Evolutionary conservation across 176 grass and related monocot species (phyloP).

Genomic region (Oryza glumipatula): DNA sequence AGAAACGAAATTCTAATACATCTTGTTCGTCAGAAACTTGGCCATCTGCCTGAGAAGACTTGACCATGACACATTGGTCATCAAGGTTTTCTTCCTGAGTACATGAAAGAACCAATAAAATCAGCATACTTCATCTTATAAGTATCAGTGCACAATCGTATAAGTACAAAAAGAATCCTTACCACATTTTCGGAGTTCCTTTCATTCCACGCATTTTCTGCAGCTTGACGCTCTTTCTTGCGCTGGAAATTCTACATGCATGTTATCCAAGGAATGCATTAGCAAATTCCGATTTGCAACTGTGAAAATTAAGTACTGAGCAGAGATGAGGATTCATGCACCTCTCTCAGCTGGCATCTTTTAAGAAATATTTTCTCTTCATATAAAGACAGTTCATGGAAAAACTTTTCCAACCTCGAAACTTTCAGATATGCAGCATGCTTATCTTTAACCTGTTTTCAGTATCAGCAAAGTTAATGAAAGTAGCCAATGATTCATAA

Average conservation of each 20-base stretch:
- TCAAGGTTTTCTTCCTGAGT: conserved; percentile 29
- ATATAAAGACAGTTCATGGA: conserved; percentile 45
- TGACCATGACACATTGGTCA: background rate
- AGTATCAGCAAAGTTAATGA: background rate
- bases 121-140: background rate
- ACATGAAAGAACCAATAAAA: background rate
- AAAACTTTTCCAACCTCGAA: conserved; percentile 50
- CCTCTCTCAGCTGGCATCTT: conserved; percentile 44
- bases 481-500: background rate
- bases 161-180: background rate
- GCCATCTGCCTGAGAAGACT: background rate
- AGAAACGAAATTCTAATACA: conserved; percentile 34
- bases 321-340: conserved; percentile 7
- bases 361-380: conserved; percentile 61
- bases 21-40: conserved; percentile 2
- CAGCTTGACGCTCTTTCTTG: conserved; percentile 13
- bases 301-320: background rate
- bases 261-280: background rate
- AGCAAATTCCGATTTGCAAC: background rate
- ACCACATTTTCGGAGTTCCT: conserved; percentile 15
- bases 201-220: conserved; percentile 22
- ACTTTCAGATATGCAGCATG: conserved; percentile 44
- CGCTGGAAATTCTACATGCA: conserved; percentile 19
- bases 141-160: background rate
- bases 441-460: conserved; percentile 50